Percentiles rank a stretch among this genome's conserved stretches.
phyloP scores from a whole-genome alignment of 2,329 filamentous ascomycete species.

The Talaromyces sp. region DNA sequence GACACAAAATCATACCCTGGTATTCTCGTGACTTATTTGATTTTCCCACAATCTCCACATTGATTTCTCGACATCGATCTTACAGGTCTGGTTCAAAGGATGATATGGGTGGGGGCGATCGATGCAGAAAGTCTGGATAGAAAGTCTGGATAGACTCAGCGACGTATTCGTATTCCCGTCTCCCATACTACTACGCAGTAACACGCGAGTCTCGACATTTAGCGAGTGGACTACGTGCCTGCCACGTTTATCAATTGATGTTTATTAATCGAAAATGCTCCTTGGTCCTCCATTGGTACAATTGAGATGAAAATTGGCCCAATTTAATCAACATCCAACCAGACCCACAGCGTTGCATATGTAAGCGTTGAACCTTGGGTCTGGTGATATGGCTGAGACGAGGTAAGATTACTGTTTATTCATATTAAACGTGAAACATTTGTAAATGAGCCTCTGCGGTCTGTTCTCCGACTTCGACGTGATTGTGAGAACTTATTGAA shows the following conservation, averaged over 20 bases:
- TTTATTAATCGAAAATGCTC: background rate
- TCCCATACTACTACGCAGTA: background rate
- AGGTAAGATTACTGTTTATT: background rate
- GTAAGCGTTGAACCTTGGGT: background rate
- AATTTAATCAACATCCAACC: background rate
- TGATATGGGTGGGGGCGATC: background rate
- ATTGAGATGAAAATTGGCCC: background rate
- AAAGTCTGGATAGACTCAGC: background rate
- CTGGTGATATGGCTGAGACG: slow-evolving; percentile 4
- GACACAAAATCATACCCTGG: background rate
- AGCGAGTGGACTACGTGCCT: background rate
- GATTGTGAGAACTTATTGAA: background rate
- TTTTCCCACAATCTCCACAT: background rate
- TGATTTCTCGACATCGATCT: background rate
- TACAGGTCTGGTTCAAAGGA: background rate
- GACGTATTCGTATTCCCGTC: no score
- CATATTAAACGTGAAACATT: background rate
- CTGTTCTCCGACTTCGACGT: background rate
- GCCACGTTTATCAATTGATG: background rate
- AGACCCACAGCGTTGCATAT: background rate
- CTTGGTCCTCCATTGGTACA: background rate
- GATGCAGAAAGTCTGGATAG: background rate
- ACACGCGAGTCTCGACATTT: background rate
- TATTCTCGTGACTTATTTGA: background rate
- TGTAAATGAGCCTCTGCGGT: background rate